Evolutionary conservation across 2,329 filamentous ascomycete genomes (phyloP).

Genomic region (Monascus ruber): DNA sequence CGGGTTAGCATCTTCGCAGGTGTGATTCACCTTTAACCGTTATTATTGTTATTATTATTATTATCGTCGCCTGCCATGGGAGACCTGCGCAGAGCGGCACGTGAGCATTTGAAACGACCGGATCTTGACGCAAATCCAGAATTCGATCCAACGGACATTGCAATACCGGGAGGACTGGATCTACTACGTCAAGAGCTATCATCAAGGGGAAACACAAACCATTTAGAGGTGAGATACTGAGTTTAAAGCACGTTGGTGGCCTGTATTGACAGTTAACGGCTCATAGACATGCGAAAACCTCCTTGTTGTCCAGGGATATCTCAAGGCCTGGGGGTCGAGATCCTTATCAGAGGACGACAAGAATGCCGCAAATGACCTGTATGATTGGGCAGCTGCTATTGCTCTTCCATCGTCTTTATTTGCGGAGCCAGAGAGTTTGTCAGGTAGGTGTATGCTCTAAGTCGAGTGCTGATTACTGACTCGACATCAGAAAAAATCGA

Average conservation of each 20-base stretch:
- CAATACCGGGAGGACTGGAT: conserved; percentile 8
- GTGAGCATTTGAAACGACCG: conserved; percentile 10
- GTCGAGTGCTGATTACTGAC: neutral
- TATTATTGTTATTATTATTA: neutral
- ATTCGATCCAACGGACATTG: conserved; percentile 3
- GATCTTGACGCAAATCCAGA: conserved; percentile 5
- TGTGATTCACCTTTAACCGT: no score
- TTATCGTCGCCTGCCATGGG: conserved; percentile 12
- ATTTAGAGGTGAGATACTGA: conserved; percentile 12
- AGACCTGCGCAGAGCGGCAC: conserved; percentile 16
- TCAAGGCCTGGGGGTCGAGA: conserved; percentile 9
- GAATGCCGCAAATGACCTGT: conserved; percentile 15
- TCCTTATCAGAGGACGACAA: conserved; percentile 12
- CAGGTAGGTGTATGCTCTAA: neutral
- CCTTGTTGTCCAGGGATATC: conserved; percentile 14
- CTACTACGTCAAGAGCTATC: conserved; percentile 22
- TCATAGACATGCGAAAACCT: conserved; percentile 22
- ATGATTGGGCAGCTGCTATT: conserved; percentile 19
- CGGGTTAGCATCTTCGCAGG: no score
- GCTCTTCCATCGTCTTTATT: conserved; percentile 24
- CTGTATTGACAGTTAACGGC: neutral
- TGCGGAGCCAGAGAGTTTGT: conserved; percentile 5
- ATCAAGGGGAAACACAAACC: conserved; percentile 7
- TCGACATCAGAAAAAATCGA: conserved; percentile 7
- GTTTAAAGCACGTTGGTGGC: neutral